Base-by-base conservation (phyloP, 768 basidiomycete species). In the Myochromella boudieri region DNA sequence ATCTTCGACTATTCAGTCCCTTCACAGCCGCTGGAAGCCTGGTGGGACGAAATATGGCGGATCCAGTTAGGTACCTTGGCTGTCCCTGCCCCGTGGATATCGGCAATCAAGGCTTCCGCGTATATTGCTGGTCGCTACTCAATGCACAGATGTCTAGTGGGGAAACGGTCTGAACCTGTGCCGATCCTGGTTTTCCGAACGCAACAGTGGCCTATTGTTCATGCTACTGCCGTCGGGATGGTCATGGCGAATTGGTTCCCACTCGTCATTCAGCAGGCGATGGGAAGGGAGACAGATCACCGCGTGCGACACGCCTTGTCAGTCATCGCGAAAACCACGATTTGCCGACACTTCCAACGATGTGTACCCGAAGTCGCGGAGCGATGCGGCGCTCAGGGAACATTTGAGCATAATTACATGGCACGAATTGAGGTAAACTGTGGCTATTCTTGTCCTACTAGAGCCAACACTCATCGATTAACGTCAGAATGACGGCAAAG, bases 161-260 rank as follows among this genome's bases (percentile, higher is more conserved):
- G 78, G 5, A 73, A 74, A 51, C 60, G 58, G 4, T 57, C 63
- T 11, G 42, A 61, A 11, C 74, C 71, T 14, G 63, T 74, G 2
- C 80, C 80, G 0, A 82, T 85, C 55, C 70, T 84, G 44, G 62
- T 74, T 5, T 85, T 85, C 67, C 72, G 81, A 20, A 85, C 84
- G 0, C 84, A 85, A 51, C 80, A 85, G 43, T 75, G 74, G 70
- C 80, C 84, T 2, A 67, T 85, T 29, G 58, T 76, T 31, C 72
- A 77, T 28, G 76, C 78, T 3, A 68, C 75, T 3, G 75, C 82
- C 1, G 74, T 74, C 15, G 70, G 70, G 5, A 68, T 75, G 59
- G 79, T 84, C 22, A 63, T 82, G 61, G 68, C 68, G 36, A 72
- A 67, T 25, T 77, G 76, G 72, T 77, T 67, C 41, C 71, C 75